Evolutionary conservation across 345 rosid genomes (phyloP).

Genomic region (Lepidium africanum): DNA sequence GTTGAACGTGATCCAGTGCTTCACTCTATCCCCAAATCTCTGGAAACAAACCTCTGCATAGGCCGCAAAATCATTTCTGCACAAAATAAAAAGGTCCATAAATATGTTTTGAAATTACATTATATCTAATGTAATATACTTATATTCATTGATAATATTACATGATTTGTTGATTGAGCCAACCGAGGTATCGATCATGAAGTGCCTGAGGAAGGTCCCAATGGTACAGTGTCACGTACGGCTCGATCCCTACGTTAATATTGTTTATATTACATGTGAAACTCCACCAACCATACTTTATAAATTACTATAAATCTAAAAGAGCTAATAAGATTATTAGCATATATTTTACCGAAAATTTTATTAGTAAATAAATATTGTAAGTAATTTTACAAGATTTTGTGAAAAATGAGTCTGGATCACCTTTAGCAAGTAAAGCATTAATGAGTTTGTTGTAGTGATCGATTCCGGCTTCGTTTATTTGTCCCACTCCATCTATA

Average conservation of each 20-base stretch:
- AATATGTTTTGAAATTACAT: background rate
- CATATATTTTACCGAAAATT: too few relatives aligned
- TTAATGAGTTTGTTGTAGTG: slow-evolving; percentile 80
- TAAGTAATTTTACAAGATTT: too few relatives aligned
- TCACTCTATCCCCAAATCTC: slow-evolving; percentile 86
- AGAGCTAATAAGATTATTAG: too few relatives aligned
- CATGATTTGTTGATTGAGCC: slow-evolving; percentile 75
- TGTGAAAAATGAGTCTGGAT: background rate
- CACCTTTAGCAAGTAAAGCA: slow-evolving; percentile 74
- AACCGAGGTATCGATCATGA: slow-evolving; percentile 68
- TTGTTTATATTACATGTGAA: background rate
- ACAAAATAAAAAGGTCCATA: too few relatives aligned
- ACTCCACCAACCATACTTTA: background rate
- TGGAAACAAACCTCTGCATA: slow-evolving; percentile 82
- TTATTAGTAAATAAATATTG: too few relatives aligned
- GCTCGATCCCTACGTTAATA: slow-evolving; percentile 61
- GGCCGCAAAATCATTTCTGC: slow-evolving; percentile 69
- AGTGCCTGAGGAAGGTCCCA: slow-evolving; percentile 99
- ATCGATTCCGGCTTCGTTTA: slow-evolving; percentile 88
- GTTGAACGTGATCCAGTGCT: slow-evolving; percentile 88
- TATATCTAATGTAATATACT: background rate
- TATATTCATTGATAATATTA: slow-evolving; percentile 7
- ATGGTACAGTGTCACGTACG: slow-evolving; percentile 83
- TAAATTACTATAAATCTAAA: too few relatives aligned
- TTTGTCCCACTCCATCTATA: slow-evolving; percentile 67